Percentiles rank a stretch among this genome's conserved stretches.
These are phyloP conservation scores for Pyrenopolyporus hunteri DNA, from an alignment of 495 filamentous ascomycete genomes.

Conservation along the genomic window DNA sequence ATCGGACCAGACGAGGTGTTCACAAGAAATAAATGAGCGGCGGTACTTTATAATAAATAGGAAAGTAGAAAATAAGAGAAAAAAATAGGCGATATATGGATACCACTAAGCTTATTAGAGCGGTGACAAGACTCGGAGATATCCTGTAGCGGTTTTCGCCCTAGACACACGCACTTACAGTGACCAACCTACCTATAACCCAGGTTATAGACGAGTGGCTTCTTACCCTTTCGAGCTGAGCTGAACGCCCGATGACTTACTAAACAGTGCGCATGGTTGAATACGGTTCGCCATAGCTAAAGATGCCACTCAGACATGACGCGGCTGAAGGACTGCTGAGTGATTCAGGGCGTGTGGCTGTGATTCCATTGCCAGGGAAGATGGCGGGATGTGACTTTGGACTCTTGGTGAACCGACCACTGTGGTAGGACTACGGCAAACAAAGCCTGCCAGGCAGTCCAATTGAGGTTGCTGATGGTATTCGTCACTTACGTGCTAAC, in stretches of 20 bases:
- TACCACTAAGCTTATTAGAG: slow-evolving; percentile 24
- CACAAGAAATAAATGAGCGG: slow-evolving; percentile 9
- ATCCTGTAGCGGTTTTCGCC: neutral
- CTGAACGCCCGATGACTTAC: slow-evolving; percentile 9
- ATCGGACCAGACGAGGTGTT: slow-evolving; percentile 2
- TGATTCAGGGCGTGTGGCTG: slow-evolving; percentile 25
- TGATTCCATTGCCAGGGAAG: slow-evolving; percentile 8
- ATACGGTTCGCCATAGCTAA: slow-evolving; percentile 10
- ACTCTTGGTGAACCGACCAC: neutral
- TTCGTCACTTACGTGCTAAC: slow-evolving; percentile 26
- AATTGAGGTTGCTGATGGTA: slow-evolving; percentile 15
- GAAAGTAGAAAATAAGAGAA: too few species aligned
- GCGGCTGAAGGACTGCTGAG: slow-evolving; percentile 23
- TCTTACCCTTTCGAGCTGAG: slow-evolving; percentile 4
- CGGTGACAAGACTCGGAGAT: slow-evolving; percentile 6
- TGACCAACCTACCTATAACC: too few species aligned
- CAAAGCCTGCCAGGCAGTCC: neutral
- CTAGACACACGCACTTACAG: slow-evolving; percentile 20
- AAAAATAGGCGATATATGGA: slow-evolving; percentile 24
- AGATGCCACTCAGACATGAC: neutral
- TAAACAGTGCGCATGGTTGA: slow-evolving; percentile 3
- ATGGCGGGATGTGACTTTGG: slow-evolving; percentile 25
- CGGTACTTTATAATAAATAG: slow-evolving; percentile 22
- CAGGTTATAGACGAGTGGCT: neutral
- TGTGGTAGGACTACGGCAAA: slow-evolving; percentile 4